These are phyloP conservation scores for Chaetomium olivaceum DNA, from an alignment of 2,329 filamentous ascomycete species.

Conservation along the genomic window DNA sequence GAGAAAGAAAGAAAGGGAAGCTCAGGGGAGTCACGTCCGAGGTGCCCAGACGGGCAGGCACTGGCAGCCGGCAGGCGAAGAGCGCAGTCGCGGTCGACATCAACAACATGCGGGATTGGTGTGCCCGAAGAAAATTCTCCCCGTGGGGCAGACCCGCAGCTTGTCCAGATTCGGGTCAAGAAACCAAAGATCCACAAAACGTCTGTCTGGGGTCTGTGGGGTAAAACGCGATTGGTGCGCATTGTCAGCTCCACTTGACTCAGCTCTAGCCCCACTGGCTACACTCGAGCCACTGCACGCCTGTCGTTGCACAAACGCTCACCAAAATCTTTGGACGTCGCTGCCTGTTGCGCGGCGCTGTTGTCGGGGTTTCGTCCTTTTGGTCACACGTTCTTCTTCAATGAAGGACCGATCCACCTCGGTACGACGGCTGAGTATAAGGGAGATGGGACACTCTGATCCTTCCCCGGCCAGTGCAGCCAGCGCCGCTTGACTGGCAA, in stretches of 20 bases:
- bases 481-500: constrained; percentile 13
- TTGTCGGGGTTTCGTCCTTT: constrained; percentile 12
- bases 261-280: constrained; percentile 19
- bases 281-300: neutral
- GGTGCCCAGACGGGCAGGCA: constrained; percentile 1
- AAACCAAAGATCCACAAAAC: constrained; percentile 17
- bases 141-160: constrained; percentile 25
- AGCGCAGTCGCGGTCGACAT: neutral
- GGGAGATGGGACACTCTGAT: neutral
- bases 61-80: neutral
- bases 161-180: constrained; percentile 20
- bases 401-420: constrained; percentile 6
- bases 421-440: neutral
- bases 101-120: neutral
- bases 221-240: constrained; percentile 22
- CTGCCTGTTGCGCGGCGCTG: constrained; percentile 21
- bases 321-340: constrained; percentile 9
- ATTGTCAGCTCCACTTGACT: constrained; percentile 10
- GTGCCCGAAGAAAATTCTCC: constrained; percentile 22
- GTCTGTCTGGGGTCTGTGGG: constrained; percentile 28
- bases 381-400: constrained; percentile 12
- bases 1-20: too few species aligned
- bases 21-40: constrained; percentile 9
- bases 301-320: constrained; percentile 3
- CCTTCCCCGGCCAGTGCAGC: neutral